These are phyloP conservation scores for Xylaria venustula DNA, from an alignment of 495 filamentous ascomycete species.

Conservation along the genomic window DNA sequence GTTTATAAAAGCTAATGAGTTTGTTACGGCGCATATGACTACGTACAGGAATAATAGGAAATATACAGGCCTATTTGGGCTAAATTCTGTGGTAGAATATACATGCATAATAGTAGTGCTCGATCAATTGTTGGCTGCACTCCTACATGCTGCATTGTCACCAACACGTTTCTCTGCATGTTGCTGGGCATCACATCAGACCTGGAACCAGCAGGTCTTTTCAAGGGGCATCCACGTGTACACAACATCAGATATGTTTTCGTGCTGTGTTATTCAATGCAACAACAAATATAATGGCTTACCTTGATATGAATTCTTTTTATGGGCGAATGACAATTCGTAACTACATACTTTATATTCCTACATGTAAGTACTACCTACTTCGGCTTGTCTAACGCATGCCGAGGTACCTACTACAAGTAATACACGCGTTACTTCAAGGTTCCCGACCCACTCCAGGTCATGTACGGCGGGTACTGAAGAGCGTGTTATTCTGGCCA, in stretches of 20 bases:
- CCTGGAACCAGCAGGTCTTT: background rate
- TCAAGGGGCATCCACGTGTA: background rate
- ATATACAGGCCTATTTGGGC: too few species aligned
- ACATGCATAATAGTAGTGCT: too few species aligned
- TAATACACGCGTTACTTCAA: conserved; percentile 12
- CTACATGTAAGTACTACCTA: too few species aligned
- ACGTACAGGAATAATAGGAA: too few species aligned
- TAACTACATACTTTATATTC: too few species aligned
- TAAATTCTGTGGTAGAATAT: background rate
- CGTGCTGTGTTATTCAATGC: background rate
- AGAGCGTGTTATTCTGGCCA: background rate
- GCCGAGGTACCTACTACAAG: too few species aligned
- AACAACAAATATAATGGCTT: background rate
- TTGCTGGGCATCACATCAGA: background rate
- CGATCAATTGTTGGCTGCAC: conserved; percentile 6
- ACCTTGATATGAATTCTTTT: background rate
- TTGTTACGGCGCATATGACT: too few species aligned
- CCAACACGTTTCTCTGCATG: background rate
- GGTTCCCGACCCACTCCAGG: too few species aligned
- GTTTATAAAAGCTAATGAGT: too few species aligned
- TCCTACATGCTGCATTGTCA: background rate
- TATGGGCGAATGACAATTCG: too few species aligned
- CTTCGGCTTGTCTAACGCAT: too few species aligned
- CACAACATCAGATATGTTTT: background rate
- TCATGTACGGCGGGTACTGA: conserved; percentile 7